Percentiles rank a stretch among this genome's conserved stretches.
Conservation (phyloP, 2,329 filamentous ascomycete species). For the Passalora sequoiae region DNA sequence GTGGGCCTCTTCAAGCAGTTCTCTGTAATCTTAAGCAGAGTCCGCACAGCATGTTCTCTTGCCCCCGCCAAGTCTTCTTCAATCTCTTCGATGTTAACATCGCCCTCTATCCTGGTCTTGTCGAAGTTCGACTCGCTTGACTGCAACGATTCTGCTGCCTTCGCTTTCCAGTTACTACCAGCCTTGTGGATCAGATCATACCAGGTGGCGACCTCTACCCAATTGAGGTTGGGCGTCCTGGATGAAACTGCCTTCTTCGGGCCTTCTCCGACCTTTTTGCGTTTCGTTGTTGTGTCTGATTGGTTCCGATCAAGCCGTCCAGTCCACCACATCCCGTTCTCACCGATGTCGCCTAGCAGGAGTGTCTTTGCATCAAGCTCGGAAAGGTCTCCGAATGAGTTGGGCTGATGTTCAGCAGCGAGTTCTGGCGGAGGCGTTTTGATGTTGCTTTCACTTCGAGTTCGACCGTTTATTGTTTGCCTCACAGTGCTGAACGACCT, state of each 20-base stretch:
- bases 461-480: constrained; percentile 34
- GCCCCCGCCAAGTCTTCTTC: constrained; percentile 55
- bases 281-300: constrained; percentile 26
- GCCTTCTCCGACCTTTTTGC: constrained; percentile 29
- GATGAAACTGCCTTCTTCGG: constrained; percentile 45
- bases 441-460: constrained; percentile 43
- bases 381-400: constrained; percentile 44
- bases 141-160: constrained; percentile 47
- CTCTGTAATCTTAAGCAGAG: constrained; percentile 73
- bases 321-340: constrained; percentile 80
- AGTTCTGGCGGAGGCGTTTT: constrained; percentile 35
- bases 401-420: constrained; percentile 15
- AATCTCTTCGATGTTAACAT: constrained; percentile 40
- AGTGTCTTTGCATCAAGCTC: constrained; percentile 71
- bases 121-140: constrained; percentile 20
- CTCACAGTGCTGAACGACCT: constrained; percentile 62
- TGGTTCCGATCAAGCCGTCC: constrained; percentile 45
- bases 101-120: constrained; percentile 45
- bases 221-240: constrained; percentile 67
- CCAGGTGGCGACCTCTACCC: constrained; percentile 67
- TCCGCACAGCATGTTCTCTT: constrained; percentile 63
- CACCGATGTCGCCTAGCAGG: constrained; percentile 67
- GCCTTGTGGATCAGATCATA: constrained; percentile 65
- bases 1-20: constrained; percentile 74
- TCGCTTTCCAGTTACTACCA: constrained; percentile 60